These are phyloP conservation scores for Closterium sp. DNA, from an alignment of 139 green algal genomes.

Conservation along the genomic window DNA sequence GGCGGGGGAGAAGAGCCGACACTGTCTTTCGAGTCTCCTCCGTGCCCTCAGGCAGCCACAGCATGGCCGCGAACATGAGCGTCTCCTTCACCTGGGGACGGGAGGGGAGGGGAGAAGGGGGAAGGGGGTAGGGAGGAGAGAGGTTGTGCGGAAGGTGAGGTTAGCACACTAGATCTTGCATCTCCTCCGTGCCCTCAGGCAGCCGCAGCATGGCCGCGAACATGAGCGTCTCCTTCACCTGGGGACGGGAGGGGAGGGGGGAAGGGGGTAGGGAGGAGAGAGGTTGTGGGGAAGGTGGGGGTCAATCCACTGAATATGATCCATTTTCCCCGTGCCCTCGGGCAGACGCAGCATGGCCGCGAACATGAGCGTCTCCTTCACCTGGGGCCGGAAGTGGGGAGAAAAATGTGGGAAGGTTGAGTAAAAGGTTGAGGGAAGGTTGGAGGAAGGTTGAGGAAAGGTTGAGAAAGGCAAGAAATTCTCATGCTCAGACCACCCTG, in stretches of 20 bases:
- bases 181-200: conserved; percentile 30
- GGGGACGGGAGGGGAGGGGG: not conserved
- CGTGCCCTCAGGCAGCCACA: too few relatives aligned
- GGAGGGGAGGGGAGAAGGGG: too few relatives aligned
- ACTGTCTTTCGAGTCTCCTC: too few relatives aligned
- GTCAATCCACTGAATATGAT: conserved; percentile 1
- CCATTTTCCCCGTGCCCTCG: conserved; percentile 19
- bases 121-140: too few relatives aligned
- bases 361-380: conserved; percentile 35
- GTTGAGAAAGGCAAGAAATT: too few relatives aligned
- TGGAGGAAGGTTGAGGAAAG: too few relatives aligned
- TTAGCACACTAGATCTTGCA: too few relatives aligned
- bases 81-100: too few relatives aligned
- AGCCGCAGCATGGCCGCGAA: conserved; percentile 25
- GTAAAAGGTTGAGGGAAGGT: too few relatives aligned
- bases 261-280: not conserved
- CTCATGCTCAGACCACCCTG: conserved; percentile 12
- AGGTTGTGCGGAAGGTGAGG: too few relatives aligned
- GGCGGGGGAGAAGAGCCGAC: not conserved
- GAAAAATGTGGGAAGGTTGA: too few relatives aligned
- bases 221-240: conserved; percentile 40
- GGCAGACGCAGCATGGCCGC: conserved; percentile 18
- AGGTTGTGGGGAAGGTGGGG: conserved; percentile 8
- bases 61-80: too few relatives aligned
- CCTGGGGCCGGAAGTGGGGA: not conserved